Conservation (phyloP, 2,329 filamentous ascomycete genomes). For the Neofusicoccum sp. region DNA sequence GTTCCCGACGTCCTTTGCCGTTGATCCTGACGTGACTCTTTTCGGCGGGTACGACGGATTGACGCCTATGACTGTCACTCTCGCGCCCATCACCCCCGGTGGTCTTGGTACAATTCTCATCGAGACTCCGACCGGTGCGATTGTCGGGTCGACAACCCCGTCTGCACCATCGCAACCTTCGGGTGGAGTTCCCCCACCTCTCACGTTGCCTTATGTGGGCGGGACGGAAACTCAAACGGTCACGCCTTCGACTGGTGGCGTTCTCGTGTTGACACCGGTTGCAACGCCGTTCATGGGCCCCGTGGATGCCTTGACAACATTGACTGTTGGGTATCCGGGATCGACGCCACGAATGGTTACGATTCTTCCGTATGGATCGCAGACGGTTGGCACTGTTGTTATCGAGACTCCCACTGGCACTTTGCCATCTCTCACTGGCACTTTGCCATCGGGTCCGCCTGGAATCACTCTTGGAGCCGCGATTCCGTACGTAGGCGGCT, state of each 20-base stretch:
- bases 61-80: background rate
- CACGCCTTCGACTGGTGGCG: background rate
- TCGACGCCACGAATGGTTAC: background rate
- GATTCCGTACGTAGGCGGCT: background rate
- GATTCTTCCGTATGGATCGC: background rate
- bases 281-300: background rate
- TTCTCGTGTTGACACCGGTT: background rate
- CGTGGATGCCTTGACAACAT: background rate
- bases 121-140: background rate
- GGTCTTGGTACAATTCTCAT: background rate
- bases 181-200: background rate
- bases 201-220: background rate
- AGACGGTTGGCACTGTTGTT: background rate
- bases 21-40: no score
- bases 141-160: no score
- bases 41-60: no score
- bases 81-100: background rate
- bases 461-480: background rate
- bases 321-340: background rate
- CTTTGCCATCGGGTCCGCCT: background rate
- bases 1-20: background rate
- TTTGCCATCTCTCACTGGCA: background rate
- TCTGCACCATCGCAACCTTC: background rate
- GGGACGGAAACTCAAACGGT: background rate
- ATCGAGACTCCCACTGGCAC: background rate